Conservation (phyloP, 495 filamentous ascomycete species). For the Aspergillus taichungensis region DNA sequence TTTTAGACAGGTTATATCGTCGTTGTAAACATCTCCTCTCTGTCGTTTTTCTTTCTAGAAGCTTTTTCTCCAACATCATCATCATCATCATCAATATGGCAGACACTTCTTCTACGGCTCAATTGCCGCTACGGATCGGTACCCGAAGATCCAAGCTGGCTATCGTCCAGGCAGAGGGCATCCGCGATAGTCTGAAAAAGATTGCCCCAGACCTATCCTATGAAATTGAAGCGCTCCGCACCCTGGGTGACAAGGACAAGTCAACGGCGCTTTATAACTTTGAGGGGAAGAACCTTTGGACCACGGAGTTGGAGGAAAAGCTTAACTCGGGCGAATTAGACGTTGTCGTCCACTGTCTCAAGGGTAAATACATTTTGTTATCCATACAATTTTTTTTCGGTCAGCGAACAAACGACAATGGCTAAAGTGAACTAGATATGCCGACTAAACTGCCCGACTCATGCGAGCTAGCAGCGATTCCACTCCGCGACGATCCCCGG, state of each 20-base stretch:
- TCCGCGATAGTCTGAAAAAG: conserved; percentile 43
- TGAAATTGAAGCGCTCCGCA: conserved; percentile 54
- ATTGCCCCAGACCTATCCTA: conserved; percentile 49
- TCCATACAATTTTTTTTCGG: too few relatives aligned
- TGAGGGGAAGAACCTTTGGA: conserved; percentile 79
- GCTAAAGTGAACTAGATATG: conserved; percentile 30
- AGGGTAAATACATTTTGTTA: too few relatives aligned
- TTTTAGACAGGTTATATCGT: too few relatives aligned
- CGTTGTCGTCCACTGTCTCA: conserved; percentile 75
- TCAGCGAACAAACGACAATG: neutral
- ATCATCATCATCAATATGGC: too few relatives aligned
- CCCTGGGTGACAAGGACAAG: conserved; percentile 67
- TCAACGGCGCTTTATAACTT: conserved; percentile 61
- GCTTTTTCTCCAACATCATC: too few relatives aligned
- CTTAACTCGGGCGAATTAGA: conserved; percentile 58
- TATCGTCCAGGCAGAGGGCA: conserved; percentile 57
- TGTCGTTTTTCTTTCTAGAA: too few relatives aligned
- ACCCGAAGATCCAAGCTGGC: conserved; percentile 64
- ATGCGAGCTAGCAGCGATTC: conserved; percentile 56
- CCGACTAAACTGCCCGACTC: conserved; percentile 65
- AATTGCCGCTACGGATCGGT: conserved; percentile 39
- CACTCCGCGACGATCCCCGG: conserved; percentile 45
- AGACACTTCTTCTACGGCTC: too few relatives aligned
- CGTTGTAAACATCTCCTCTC: too few relatives aligned
- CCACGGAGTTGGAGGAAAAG: conserved; percentile 68